Evolutionary conservation across 768 basidiomycete species (phyloP).

Genomic region (Mycena filopes): DNA sequence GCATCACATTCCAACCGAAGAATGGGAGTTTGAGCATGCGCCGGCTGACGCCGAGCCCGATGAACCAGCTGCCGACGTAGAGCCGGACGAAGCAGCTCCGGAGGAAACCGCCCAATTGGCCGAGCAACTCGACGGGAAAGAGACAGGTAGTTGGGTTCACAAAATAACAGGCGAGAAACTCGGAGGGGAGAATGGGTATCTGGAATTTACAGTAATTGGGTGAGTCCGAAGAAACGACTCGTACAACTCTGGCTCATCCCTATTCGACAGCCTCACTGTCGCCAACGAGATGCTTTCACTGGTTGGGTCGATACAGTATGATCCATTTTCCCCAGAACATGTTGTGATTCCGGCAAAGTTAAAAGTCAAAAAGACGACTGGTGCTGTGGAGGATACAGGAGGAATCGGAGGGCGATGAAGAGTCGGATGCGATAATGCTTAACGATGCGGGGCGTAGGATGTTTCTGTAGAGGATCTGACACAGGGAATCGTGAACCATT

Average conservation of each 20-base stretch:
- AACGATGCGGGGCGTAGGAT: conserved; percentile 3
- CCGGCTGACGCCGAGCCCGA: conserved; percentile 80
- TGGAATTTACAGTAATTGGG: conserved; percentile 93
- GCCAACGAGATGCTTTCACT: conserved; percentile 95
- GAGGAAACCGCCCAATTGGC: no score
- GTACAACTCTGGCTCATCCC: conserved; percentile 9
- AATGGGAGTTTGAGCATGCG: conserved; percentile 90
- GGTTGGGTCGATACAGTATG: conserved; percentile 81
- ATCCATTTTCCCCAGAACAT: conserved; percentile 78
- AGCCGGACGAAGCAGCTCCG: conserved; percentile 28
- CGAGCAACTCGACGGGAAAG: conserved; percentile 51
- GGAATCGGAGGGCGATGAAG: conserved; percentile 35
- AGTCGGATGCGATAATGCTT: conserved; percentile 18
- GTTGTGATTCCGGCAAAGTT: conserved; percentile 39
- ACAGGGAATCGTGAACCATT: no score
- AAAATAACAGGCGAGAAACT: conserved; percentile 73
- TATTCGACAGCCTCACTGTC: conserved; percentile 72
- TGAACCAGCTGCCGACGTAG: conserved; percentile 56
- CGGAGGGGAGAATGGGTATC: conserved; percentile 71
- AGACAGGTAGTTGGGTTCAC: conserved; percentile 84
- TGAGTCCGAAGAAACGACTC: conserved; percentile 45
- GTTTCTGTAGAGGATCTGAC: neutral
- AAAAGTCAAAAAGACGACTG: conserved; percentile 16
- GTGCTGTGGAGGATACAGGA: conserved; percentile 15
- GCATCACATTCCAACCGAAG: conserved; percentile 84